Evolutionary conservation across 495 filamentous ascomycete genomes (phyloP), one percentile per base, ranked within the genome.

Genomic region (Endocarpon pusillum): DNA sequence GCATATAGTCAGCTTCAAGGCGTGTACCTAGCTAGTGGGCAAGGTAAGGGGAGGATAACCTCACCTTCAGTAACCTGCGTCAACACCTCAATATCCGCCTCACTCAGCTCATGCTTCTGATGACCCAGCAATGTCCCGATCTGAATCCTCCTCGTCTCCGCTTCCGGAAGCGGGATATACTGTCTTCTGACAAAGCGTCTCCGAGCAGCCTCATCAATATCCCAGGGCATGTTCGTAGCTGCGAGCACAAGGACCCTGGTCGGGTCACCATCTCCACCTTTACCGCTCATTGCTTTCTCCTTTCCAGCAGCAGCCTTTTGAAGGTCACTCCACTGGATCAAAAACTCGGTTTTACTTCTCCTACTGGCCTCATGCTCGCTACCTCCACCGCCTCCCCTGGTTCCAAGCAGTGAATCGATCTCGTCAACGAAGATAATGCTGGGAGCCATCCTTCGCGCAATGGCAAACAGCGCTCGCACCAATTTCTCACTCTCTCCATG

Each of bases 371-470:
- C 89, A 48, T 96, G 78, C 45, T 99, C 89, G 4, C 83, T 75
- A 2, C 69, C 72, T 0, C 83, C 83, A 5, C 75, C 78, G n/a
- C n/a, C n/a, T n/a, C n/a, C n/a, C 16, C 89, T 71, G 2, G 85
- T 69, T 1, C 83, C 91, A 1, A 99, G 65, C 3, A 99, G 58
- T 1, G 89, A 94, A 52, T 99, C 89, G 45, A 99, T 99, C 51
- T 99, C 89, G 46, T 99, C 89, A 4, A 99, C 86, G 42, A 99
- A 99, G 43, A 99, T 99, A 53, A 99, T 96, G 37, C 78, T 84
- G 0, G 89, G 89, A 0, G 89, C 87, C 19, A 96, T 70, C 12
- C 74, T 67, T 47, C 93, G 94, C 17, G 89, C 87, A 5, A 96
- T 63, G 0, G 73, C 73, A 47, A 99, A 99, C 12, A 96, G 66